Base-by-base conservation (phyloP, 352 stramenopile species). In the Phytophthora macrochlamydospora region DNA sequence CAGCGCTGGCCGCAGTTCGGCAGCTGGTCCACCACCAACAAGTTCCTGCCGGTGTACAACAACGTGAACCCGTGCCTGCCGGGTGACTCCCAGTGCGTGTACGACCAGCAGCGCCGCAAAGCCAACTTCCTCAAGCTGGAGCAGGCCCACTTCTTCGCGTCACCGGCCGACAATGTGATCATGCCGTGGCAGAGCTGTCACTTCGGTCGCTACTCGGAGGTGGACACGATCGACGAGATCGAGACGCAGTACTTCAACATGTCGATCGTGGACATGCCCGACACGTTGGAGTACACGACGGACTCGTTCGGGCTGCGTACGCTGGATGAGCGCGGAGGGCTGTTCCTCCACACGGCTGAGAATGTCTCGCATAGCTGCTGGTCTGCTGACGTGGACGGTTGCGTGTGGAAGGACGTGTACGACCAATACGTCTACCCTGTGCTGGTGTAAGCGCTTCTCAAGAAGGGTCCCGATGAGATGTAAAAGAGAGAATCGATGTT, bases 141-240 rank as follows among this genome's bases (percentile, higher is more conserved):
- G 5, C 56, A 40, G 0, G 75, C 73, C 0, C 73, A 85, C 18
- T 83, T 83, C 59, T 81, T 87, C 31, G 65, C 56, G 1, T 87
- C 76, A 9, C 59, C 71, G 0, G 7, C 56, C 24, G 78, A 87
- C 42, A 73, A 52, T 0, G 14, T 62, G 2, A 49, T 80, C 29
- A 64, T 62, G 18, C 78, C 75, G 28, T 87, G 71, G 69, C 75
- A 87, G 51, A 50, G 43, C 1, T 78, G 62, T 3, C 44, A 76
- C 7, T 58, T 84, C 12, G 67, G 67, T 9, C 59, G 62, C 14
- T 87, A 84, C 65, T 73, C 53, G 18, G 64, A 79, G 18, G 59
- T 87, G 2, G 33, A 55, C 1, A 52, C 35, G 35, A 40, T 40
- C 9, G 35, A 40, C 35, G 35, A 40, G 35, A 40, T 40, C 35